Percentiles rank a stretch among this genome's conserved stretches.
Conservation (phyloP, 164 flowering plant genomes). For the Saururus chinensis region DNA sequence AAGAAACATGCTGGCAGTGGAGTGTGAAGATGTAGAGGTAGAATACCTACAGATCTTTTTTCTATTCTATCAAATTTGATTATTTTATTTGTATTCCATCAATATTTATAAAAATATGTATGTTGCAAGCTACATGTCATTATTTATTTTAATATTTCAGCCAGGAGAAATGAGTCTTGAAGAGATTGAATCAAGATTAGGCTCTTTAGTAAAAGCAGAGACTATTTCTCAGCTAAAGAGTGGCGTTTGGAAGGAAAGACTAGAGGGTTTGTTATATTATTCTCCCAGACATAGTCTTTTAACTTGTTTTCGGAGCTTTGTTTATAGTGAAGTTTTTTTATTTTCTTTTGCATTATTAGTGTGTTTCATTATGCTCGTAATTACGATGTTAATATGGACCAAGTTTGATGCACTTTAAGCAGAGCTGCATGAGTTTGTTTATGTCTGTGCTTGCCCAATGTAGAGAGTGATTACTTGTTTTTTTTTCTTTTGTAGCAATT, state of each 20-base stretch:
- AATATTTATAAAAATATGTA: background rate
- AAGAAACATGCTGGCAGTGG: slow-evolving; percentile 41
- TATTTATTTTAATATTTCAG: slow-evolving; percentile 29
- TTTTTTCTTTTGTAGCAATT: slow-evolving; percentile 52
- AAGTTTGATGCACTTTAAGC: too few species aligned
- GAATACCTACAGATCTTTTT: background rate
- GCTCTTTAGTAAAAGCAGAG: slow-evolving; percentile 58
- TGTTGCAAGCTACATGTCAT: background rate
- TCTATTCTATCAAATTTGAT: background rate
- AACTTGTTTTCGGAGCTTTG: background rate
- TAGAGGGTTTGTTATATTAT: slow-evolving; percentile 52
- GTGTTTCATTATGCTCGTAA: too few species aligned
- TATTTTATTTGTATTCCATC: background rate
- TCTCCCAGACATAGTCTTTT: background rate
- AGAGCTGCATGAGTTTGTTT: too few species aligned
- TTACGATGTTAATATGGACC: too few species aligned
- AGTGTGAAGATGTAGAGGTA: slow-evolving; percentile 91
- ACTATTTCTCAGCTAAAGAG: slow-evolving; percentile 80
- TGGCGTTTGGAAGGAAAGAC: slow-evolving; percentile 92
- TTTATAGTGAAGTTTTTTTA: too few species aligned
- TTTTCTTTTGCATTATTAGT: too few species aligned
- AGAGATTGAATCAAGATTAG: slow-evolving; percentile 86
- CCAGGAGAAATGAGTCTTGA: slow-evolving; percentile 96
- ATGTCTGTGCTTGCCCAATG: too few species aligned
- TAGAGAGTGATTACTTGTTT: background rate